A percentile compares a stretch with the other conserved stretches of the same genome.
phyloP scores from a whole-genome alignment of 1,139 yeast species.

The Pneumocystis oryctolagi region DNA sequence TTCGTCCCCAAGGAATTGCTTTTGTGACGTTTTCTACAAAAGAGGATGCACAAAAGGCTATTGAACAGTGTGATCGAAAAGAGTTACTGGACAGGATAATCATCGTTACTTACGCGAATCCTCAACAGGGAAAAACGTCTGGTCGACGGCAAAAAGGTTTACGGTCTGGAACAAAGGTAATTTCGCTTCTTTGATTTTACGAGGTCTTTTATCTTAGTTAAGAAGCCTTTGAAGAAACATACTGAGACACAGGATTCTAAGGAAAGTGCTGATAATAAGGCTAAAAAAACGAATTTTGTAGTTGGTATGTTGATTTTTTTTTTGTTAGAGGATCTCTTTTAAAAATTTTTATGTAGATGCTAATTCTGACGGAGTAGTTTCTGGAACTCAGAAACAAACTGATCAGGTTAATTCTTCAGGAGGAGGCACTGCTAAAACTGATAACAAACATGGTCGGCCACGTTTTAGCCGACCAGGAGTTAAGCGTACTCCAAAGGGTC shows the following conservation, averaged over 20 bases:
- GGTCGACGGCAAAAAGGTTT: background rate
- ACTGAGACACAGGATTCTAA: background rate
- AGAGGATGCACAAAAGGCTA: conserved; percentile 84
- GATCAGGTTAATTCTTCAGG: conserved; percentile 14
- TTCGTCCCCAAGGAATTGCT: conserved; percentile 39
- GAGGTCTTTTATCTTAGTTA: background rate
- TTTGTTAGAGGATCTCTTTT: background rate
- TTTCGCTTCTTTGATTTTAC: background rate
- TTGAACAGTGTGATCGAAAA: conserved; percentile 28
- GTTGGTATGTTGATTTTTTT: background rate
- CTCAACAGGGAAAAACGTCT: background rate
- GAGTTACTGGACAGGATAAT: background rate
- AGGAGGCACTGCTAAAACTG: conserved; percentile 5
- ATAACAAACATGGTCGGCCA: background rate
- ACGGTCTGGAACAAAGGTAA: background rate
- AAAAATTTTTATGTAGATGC: background rate
- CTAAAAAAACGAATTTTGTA: background rate
- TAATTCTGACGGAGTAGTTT: conserved; percentile 13
- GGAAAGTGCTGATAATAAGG: background rate
- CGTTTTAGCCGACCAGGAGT: background rate
- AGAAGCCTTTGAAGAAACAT: background rate
- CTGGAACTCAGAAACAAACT: conserved; percentile 26
- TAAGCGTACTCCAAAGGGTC: conserved; percentile 10
- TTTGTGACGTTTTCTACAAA: conserved; percentile 77
- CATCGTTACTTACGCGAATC: background rate